Evolutionary conservation across 306 rosid genomes (phyloP).

Genomic region (Sophora flavescens): DNA sequence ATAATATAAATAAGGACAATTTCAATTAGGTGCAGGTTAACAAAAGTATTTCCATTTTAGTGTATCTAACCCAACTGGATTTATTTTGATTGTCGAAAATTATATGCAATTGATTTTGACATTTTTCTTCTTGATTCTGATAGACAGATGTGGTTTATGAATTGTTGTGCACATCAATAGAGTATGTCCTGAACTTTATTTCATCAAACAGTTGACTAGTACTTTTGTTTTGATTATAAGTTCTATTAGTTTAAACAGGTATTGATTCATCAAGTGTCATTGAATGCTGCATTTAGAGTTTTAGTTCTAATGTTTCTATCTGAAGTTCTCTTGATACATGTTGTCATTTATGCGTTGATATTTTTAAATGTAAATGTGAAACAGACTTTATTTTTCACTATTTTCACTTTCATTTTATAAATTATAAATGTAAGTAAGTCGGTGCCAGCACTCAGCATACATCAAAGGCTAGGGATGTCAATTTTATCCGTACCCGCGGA

Average conservation of each 20-base stretch:
- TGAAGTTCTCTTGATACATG: not conserved
- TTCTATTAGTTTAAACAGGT: slow-evolving; percentile 27
- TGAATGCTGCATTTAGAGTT: slow-evolving; percentile 2
- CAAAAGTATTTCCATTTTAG: slow-evolving; percentile 16
- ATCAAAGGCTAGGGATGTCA: too few relatives aligned
- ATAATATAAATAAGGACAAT: too few relatives aligned
- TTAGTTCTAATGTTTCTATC: not conserved
- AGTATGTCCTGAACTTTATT: slow-evolving; percentile 64
- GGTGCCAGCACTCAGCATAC: slow-evolving; percentile 1
- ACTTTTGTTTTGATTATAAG: slow-evolving; percentile 21
- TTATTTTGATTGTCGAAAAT: slow-evolving; percentile 36
- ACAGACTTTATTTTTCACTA: not conserved
- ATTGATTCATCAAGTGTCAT: slow-evolving; percentile 34
- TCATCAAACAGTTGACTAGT: not conserved
- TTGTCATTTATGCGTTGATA: slow-evolving; percentile 1
- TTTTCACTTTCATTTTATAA: slow-evolving; percentile 10
- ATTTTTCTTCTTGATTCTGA: slow-evolving; percentile 47
- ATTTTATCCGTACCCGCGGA: too few relatives aligned
- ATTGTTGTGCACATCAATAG: slow-evolving; percentile 92
- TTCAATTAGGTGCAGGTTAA: slow-evolving; percentile 19
- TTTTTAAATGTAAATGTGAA: not conserved
- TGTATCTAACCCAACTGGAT: slow-evolving; percentile 18
- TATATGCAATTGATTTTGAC: slow-evolving; percentile 44
- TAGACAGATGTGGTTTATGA: slow-evolving; percentile 99
- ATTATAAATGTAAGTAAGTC: not conserved